Conservation (phyloP, 805 yeast genomes). For the Clavispora vitiphila region DNA sequence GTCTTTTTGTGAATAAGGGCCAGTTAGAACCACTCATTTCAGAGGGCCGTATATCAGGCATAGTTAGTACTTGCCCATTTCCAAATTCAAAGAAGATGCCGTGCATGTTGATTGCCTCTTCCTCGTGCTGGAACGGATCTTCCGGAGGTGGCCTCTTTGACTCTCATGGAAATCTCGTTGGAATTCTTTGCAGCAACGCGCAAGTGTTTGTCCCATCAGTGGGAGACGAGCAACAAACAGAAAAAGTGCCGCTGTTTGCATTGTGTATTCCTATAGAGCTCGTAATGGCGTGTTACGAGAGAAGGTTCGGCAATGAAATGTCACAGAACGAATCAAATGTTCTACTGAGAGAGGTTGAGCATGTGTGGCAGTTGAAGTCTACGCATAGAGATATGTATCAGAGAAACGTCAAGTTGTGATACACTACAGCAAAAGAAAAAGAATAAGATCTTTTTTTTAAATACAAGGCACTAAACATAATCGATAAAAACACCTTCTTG, state of each 20-base stretch:
- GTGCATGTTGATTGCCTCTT: constrained; percentile 30
- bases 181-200: constrained; percentile 43
- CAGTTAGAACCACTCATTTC: constrained; percentile 27
- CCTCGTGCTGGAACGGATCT: constrained; percentile 49
- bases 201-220: constrained; percentile 23
- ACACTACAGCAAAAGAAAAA: neutral
- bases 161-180: constrained; percentile 24
- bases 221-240: constrained; percentile 11
- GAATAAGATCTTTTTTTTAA: neutral
- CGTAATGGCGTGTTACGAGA: constrained; percentile 19
- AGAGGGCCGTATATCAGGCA: constrained; percentile 26
- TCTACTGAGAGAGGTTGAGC: constrained; percentile 8
- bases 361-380: constrained; percentile 21
- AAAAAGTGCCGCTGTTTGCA: constrained; percentile 28
- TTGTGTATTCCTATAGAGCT: constrained; percentile 31
- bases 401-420: constrained; percentile 17
- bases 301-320: neutral
- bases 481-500: neutral
- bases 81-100: constrained; percentile 2
- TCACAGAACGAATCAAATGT: neutral
- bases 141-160: constrained; percentile 43
- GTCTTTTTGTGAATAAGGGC: constrained; percentile 27
- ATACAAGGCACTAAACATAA: neutral
- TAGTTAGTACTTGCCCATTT: constrained; percentile 10
- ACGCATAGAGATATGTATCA: constrained; percentile 19